phyloP scores from a whole-genome alignment of 2,329 filamentous ascomycete species.

The Colletotrichum paranaense region DNA sequence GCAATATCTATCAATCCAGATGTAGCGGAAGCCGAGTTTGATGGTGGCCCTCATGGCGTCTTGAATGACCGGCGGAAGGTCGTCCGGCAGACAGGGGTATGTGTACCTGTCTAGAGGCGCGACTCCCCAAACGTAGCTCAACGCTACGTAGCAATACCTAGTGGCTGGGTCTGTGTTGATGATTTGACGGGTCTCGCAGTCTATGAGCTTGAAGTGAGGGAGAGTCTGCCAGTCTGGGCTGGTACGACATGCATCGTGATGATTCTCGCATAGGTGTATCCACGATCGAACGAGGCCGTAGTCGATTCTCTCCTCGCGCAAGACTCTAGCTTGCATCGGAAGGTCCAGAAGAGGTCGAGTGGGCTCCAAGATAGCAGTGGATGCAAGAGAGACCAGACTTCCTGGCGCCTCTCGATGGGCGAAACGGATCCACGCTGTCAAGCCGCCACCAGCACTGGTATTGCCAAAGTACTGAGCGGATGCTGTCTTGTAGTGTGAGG shows the following conservation, averaged over 20 bases:
- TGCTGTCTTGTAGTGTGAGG: not conserved
- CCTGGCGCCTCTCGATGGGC: not conserved
- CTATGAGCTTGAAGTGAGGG: conserved; percentile 7
- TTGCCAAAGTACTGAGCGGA: conserved; percentile 1
- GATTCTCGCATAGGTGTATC: not conserved
- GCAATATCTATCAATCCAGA: conserved; percentile 54
- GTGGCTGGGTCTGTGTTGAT: not conserved
- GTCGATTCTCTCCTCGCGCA: not conserved
- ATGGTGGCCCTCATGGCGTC: conserved; percentile 44
- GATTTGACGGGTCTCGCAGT: conserved; percentile 8
- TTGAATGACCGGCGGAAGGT: conserved; percentile 21
- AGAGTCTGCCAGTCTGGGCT: not conserved
- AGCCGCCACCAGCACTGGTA: not conserved
- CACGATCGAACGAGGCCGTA: conserved; percentile 1
- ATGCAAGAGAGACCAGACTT: not conserved
- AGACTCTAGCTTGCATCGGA: not conserved
- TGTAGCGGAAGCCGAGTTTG: conserved; percentile 48
- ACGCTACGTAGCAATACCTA: conserved; percentile 41
- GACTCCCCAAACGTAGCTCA: conserved; percentile 50
- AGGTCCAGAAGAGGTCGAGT: not conserved
- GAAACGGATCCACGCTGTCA: not conserved
- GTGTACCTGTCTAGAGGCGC: conserved; percentile 4
- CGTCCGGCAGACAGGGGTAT: conserved; percentile 1
- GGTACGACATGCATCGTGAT: not conserved
- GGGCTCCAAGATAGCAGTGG: not conserved